Conservation (phyloP, 2,329 filamentous ascomycete species). For the Hypoxylon sp. region DNA sequence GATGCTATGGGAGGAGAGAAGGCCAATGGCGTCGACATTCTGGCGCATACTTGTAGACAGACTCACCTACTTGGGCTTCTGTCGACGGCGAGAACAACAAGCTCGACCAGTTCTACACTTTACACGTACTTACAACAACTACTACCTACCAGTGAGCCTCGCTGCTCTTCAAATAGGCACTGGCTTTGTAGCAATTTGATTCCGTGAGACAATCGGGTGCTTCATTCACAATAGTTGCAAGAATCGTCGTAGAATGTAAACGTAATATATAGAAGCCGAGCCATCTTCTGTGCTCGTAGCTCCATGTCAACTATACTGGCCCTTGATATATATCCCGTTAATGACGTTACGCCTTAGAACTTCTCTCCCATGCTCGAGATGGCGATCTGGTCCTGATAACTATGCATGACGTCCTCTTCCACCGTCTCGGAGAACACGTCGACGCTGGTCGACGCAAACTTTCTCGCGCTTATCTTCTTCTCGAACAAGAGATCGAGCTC, state of each 20-base stretch:
- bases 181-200: background rate
- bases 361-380: conserved; percentile 43
- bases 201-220: background rate
- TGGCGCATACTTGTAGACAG: background rate
- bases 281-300: conserved; percentile 1
- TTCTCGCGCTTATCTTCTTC: conserved; percentile 71
- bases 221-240: no score
- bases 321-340: background rate
- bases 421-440: conserved; percentile 63
- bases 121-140: background rate
- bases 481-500: conserved; percentile 89
- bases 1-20: background rate
- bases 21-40: background rate
- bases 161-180: background rate
- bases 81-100: background rate
- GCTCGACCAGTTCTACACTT: no score
- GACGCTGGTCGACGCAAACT: conserved; percentile 69
- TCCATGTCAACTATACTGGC: background rate
- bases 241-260: background rate
- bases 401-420: conserved; percentile 56
- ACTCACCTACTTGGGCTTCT: background rate
- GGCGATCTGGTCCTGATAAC: conserved; percentile 55
- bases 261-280: conserved; percentile 4
- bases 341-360: conserved; percentile 6
- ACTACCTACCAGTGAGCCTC: background rate